Percentiles rank a stretch among this genome's conserved stretches.
Evolutionary conservation across 345 rosid species (phyloP).

Genomic region (Cardiospermum halicacabum): DNA sequence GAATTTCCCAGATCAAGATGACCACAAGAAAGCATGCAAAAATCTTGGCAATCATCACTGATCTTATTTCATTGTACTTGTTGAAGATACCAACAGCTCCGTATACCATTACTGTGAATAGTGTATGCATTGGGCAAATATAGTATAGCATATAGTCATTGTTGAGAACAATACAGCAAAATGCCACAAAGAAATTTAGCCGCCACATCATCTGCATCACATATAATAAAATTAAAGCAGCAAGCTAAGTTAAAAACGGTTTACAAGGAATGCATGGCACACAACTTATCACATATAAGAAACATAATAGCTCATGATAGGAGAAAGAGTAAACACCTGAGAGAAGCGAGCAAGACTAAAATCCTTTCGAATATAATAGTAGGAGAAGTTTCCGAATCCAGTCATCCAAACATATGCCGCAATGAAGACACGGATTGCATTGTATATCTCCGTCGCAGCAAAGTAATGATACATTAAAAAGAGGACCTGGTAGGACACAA

Average conservation of each 20-base stretch:
- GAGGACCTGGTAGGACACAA: constrained; percentile 56
- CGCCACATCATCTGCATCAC: constrained; percentile 99
- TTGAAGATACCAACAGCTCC: constrained; percentile 85
- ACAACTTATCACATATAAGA: constrained; percentile 10
- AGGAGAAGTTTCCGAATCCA: constrained; percentile 96
- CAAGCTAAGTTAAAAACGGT: constrained; percentile 11
- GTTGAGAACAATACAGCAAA: constrained; percentile 86
- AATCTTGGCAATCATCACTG: constrained; percentile 84
- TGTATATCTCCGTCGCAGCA: constrained; percentile 91
- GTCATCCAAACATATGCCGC: constrained; percentile 99
- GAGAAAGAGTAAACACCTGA: constrained; percentile 50
- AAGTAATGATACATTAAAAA: constrained; percentile 98
- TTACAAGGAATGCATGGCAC: neutral
- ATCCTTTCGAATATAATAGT: constrained; percentile 93
- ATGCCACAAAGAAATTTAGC: constrained; percentile 86
- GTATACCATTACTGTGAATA: constrained; percentile 91
- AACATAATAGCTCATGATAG: constrained; percentile 1
- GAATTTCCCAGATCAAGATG: constrained; percentile 88
- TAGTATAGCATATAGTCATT: constrained; percentile 94
- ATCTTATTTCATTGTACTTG: constrained; percentile 82
- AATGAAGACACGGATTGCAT: constrained; percentile 87
- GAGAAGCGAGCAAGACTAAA: constrained; percentile 86
- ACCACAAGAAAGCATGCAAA: constrained; percentile 80
- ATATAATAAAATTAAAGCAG: constrained; percentile 19
- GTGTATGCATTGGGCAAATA: constrained; percentile 98